phyloP scores from a whole-genome alignment of 2,329 filamentous ascomycete species.

The Chlorencoelia australis region DNA sequence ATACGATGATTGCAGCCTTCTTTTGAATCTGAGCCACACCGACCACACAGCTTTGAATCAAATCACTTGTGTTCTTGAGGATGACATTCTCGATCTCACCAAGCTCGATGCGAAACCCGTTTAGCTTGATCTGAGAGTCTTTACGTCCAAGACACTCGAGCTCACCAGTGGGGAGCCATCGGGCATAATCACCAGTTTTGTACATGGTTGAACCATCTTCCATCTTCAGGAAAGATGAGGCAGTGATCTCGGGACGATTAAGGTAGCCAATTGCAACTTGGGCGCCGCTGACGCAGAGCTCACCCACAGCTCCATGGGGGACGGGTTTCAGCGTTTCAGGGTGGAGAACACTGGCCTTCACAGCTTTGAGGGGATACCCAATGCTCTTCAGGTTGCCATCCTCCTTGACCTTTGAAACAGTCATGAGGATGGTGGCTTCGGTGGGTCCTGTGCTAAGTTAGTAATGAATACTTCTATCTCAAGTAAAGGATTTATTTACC shows the following conservation, averaged over 20 bases:
- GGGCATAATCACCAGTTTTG: conserved; percentile 25
- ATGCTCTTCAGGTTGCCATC: not conserved
- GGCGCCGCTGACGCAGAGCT: conserved; percentile 10
- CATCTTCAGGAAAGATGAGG: conserved; percentile 11
- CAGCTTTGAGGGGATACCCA: not conserved
- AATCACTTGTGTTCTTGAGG: not conserved
- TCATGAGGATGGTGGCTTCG: not conserved
- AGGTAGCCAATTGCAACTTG: conserved; percentile 10
- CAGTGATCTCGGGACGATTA: conserved; percentile 6
- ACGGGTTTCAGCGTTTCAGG: too few species aligned
- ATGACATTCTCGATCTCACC: conserved; percentile 31
- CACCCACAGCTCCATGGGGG: conserved; percentile 7
- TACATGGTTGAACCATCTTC: conserved; percentile 34
- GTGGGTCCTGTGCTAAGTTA: too few species aligned
- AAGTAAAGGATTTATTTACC: too few species aligned
- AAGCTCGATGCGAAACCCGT: conserved; percentile 54
- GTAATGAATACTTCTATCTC: too few species aligned
- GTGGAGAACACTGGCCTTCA: too few species aligned
- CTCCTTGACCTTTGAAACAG: not conserved
- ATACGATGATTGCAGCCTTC: conserved; percentile 3
- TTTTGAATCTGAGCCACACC: too few species aligned
- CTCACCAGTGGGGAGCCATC: conserved; percentile 45
- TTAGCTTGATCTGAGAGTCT: conserved; percentile 56
- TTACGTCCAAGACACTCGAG: conserved; percentile 55
- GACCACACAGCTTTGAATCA: too few species aligned